Conservation (phyloP, 495 filamentous ascomycete species). For the Aspergillus bridgeri region DNA sequence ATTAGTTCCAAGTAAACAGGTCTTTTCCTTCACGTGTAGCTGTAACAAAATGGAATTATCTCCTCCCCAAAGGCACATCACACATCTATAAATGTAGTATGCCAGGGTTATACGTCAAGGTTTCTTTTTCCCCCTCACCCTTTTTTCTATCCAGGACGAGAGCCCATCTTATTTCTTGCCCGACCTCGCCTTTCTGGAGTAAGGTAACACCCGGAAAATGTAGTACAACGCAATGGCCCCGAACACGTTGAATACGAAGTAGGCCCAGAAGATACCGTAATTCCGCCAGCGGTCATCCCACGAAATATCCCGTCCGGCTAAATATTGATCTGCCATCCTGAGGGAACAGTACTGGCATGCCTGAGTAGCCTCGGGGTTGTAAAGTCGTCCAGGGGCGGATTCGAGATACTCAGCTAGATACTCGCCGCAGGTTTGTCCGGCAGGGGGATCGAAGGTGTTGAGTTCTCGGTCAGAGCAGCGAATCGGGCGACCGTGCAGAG, state of each 20-base stretch:
- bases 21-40: too few species aligned
- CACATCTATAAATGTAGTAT: too few species aligned
- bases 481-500: conserved; percentile 52
- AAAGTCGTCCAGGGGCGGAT: conserved; percentile 47
- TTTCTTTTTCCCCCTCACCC: too few species aligned
- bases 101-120: too few species aligned
- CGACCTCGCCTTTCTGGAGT: not conserved
- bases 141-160: too few species aligned
- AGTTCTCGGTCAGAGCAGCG: conserved; percentile 54
- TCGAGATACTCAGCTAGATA: conserved; percentile 52
- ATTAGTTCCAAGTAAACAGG: too few species aligned
- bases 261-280: conserved; percentile 50
- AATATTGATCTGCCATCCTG: conserved; percentile 36
- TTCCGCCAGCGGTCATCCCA: conserved; percentile 38
- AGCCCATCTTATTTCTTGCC: not conserved
- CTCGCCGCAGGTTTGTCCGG: conserved; percentile 47
- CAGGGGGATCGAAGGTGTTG: conserved; percentile 48
- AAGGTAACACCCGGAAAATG: conserved; percentile 38
- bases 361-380: conserved; percentile 37
- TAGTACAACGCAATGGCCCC: conserved; percentile 47
- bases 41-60: too few species aligned
- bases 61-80: too few species aligned
- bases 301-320: conserved; percentile 29
- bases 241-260: conserved; percentile 44
- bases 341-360: conserved; percentile 45